Evolutionary conservation across 352 stramenopile genomes (phyloP).

Genomic region (Lagenidium sp.): DNA sequence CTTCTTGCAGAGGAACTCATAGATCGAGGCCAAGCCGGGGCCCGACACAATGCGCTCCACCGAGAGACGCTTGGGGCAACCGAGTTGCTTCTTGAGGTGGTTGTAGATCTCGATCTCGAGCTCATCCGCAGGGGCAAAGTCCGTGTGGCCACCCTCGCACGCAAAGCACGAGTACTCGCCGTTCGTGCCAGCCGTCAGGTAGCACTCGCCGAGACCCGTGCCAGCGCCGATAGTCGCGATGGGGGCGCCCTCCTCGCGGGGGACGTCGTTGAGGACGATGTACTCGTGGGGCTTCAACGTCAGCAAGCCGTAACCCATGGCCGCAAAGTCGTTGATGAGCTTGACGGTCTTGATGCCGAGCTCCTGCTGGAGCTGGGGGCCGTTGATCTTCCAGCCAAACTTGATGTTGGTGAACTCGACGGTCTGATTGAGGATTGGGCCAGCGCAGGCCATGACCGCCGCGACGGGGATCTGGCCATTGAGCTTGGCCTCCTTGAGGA

Average conservation of each 20-base stretch:
- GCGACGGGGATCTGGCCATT: conserved; percentile 44
- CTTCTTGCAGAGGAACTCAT: conserved; percentile 92
- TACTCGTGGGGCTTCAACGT: conserved; percentile 92
- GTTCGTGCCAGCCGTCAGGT: conserved; percentile 83
- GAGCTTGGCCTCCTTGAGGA: conserved; percentile 89
- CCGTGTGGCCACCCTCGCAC: conserved; percentile 93
- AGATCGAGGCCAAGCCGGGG: conserved; percentile 92
- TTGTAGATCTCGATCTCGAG: conserved; percentile 87
- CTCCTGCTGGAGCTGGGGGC: conserved; percentile 62
- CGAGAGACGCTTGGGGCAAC: conserved; percentile 83
- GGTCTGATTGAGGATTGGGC: conserved; percentile 75
- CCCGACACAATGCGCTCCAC: conserved; percentile 95
- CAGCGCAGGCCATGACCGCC: conserved; percentile 71
- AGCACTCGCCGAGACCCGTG: conserved; percentile 95
- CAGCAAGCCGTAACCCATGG: conserved; percentile 95
- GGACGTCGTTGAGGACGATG: conserved; percentile 81
- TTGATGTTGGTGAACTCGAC: conserved; percentile 93
- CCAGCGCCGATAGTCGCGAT: conserved; percentile 96
- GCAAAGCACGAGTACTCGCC: conserved; percentile 90
- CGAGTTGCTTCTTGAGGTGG: conserved; percentile 79
- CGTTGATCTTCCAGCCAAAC: conserved; percentile 86
- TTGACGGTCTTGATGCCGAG: conserved; percentile 81
- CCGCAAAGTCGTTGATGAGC: conserved; percentile 97
- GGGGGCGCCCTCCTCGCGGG: conserved; percentile 61
- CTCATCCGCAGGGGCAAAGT: conserved; percentile 89